These are phyloP conservation scores for Fonsecaea nubica DNA, from an alignment of 2,329 filamentous ascomycete genomes.

Conservation along the genomic window DNA sequence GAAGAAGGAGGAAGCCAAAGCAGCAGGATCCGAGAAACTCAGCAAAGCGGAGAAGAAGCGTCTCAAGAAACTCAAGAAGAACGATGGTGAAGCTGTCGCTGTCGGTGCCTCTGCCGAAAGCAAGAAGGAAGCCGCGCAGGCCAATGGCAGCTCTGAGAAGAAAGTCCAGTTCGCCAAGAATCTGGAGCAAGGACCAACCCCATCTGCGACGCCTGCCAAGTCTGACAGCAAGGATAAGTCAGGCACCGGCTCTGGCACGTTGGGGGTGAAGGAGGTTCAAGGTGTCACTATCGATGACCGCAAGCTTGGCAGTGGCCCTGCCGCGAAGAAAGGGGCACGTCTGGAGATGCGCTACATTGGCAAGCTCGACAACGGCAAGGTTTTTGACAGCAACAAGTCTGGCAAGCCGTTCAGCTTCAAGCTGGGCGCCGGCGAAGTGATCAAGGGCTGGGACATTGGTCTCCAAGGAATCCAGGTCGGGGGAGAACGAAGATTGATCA, in stretches of 20 bases:
- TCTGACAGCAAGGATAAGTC: constrained; percentile 46
- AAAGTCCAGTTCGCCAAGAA: constrained; percentile 99
- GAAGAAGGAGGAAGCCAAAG: constrained; percentile 55
- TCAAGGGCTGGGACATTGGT: constrained; percentile 98
- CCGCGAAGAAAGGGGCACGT: constrained; percentile 86
- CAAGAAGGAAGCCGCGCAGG: constrained; percentile 63
- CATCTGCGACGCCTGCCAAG: constrained; percentile 61
- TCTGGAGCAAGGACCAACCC: constrained; percentile 93
- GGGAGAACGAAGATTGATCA: constrained; percentile 89
- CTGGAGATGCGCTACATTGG: constrained; percentile 98
- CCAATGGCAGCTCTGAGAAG: constrained; percentile 64
- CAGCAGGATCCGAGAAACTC: constrained; percentile 64
- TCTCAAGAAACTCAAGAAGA: constrained; percentile 97
- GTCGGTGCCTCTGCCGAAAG: constrained; percentile 55
- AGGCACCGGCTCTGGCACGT: constrained; percentile 60
- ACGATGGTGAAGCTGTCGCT: constrained; percentile 82
- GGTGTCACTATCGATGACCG: constrained; percentile 95
- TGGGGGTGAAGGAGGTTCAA: constrained; percentile 78
- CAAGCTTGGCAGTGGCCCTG: constrained; percentile 83
- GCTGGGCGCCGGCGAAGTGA: constrained; percentile 91
- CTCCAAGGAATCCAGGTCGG: constrained; percentile 90
- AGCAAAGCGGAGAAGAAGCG: constrained; percentile 99
- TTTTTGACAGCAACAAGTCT: constrained; percentile 94
- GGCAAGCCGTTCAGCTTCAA: constrained; percentile 97
- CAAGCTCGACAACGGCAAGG: constrained; percentile 91